A percentile compares a stretch with the other conserved stretches of the same genome.
These are phyloP conservation scores for Smithsoniella earleae DNA, from an alignment of 163 green algal genomes.

Conservation along the genomic window DNA sequence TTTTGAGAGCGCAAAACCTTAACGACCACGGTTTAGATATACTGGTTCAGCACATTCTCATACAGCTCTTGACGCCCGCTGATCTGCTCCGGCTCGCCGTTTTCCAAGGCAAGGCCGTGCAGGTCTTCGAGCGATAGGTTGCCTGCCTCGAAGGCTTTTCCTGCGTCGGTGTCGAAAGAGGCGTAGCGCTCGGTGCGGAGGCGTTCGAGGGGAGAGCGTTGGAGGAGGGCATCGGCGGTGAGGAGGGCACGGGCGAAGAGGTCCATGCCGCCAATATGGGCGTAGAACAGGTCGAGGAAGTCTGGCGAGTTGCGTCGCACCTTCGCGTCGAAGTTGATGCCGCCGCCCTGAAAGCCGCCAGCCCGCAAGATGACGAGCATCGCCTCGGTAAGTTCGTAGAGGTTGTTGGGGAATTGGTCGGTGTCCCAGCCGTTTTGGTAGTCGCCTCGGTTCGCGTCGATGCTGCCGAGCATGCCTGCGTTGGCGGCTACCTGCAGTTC, in stretches of 20 bases:
- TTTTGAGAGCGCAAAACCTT: too few species aligned
- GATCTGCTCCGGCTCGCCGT: too few species aligned
- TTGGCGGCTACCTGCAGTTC: slow-evolving; percentile 51
- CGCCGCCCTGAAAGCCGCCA: slow-evolving; percentile 46
- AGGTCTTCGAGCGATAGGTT: too few species aligned
- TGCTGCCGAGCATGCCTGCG: slow-evolving; percentile 50
- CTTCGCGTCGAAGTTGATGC: slow-evolving; percentile 77
- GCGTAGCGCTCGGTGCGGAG: too few species aligned
- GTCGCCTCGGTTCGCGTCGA: slow-evolving; percentile 69
- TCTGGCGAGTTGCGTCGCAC: slow-evolving; percentile 53
- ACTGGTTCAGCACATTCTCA: too few species aligned
- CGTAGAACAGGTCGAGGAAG: slow-evolving; percentile 55
- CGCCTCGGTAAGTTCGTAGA: slow-evolving; percentile 44
- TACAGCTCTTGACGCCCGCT: too few species aligned
- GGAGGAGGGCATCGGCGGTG: slow-evolving; percentile 45
- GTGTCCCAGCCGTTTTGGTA: slow-evolving; percentile 65
- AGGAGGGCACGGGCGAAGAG: slow-evolving; percentile 55
- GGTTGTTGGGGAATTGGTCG: slow-evolving; percentile 64
- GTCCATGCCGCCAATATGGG: slow-evolving; percentile 64
- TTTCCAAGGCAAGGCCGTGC: too few species aligned
- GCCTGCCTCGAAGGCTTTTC: too few species aligned
- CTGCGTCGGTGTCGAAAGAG: too few species aligned
- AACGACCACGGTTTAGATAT: too few species aligned
- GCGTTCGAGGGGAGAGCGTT: too few species aligned
- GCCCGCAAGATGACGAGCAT: slow-evolving; percentile 47